These are phyloP conservation scores for Gaertneriomyces sp. DNA, from an alignment of 192 early-diverging fungal species.

Conservation along the genomic window DNA sequence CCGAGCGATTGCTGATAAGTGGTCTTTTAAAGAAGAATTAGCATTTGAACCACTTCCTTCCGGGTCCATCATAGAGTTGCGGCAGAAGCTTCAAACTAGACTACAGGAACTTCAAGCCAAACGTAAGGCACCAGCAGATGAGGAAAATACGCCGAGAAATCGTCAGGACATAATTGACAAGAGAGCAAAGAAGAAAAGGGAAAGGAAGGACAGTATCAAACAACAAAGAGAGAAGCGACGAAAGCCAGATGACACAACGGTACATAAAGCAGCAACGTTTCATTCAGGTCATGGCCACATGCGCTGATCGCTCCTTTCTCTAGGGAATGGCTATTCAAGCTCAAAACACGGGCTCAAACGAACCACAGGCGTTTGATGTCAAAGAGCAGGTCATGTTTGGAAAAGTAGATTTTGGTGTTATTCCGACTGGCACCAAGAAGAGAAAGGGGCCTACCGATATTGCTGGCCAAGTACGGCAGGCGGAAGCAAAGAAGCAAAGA, in stretches of 20 bases:
- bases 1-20: too few species aligned
- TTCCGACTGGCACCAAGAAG: slow-evolving; percentile 56
- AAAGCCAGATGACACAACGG: slow-evolving; percentile 24
- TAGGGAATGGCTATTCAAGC: slow-evolving; percentile 12
- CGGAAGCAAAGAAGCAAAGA: slow-evolving; percentile 73
- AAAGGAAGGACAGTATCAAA: slow-evolving; percentile 54
- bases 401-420: slow-evolving; percentile 60
- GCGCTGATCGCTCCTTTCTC: neutral
- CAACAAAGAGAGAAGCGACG: slow-evolving; percentile 59
- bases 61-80: slow-evolving; percentile 56
- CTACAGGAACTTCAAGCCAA: slow-evolving; percentile 59
- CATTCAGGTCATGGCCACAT: too few species aligned
- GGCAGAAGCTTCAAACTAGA: slow-evolving; percentile 57
- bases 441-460: slow-evolving; percentile 61
- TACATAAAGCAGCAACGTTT: neutral
- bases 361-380: neutral
- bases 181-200: slow-evolving; percentile 58
- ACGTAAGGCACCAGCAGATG: slow-evolving; percentile 54
- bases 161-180: slow-evolving; percentile 74
- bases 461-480: slow-evolving; percentile 50
- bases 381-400: slow-evolving; percentile 62
- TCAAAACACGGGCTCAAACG: neutral
- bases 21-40: too few species aligned
- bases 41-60: slow-evolving; percentile 36
- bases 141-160: slow-evolving; percentile 33